Base-by-base conservation (phyloP, 176 grass and related monocot genomes). In the Aegilops tauschii region DNA sequence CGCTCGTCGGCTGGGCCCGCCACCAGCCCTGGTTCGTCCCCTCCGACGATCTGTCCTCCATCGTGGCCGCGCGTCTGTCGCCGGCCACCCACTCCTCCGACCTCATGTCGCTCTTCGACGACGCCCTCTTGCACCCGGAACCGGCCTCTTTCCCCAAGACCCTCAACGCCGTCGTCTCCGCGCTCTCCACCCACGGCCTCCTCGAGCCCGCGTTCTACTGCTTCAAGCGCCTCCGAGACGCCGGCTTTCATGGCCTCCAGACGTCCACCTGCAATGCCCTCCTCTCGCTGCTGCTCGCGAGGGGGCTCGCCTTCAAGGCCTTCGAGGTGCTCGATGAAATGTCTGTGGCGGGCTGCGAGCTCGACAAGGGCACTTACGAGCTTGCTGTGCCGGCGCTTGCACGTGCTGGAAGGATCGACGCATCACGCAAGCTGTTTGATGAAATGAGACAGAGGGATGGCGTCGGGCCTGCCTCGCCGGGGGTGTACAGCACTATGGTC, bases 281-380 rank as follows among this genome's bases (percentile, higher is more conserved):
- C 27, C 93, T 98, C 25, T 96, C 94, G 65, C 90, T 98, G 70
- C 91, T 98, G 29, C 79, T 98, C 27, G 59, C 86, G 66, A 94
- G 95, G 77, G 97, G 97, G 50, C 87, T 98, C 23, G 84, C 92
- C 54, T 98, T 90, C 79, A 98, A 98, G 77, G 92, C 94, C 31
- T 98, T 98, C 83, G 94, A 96, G 79, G 93, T 96, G 65, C 93
- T 96, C 17, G 92, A 98, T 29, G 88, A 93, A 66, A 96, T 96
- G 94, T 73, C 88, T 5, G 52, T 79, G 1, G 88, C 85, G 8
- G 84, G 83, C 32, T 87, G 90, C 44, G 54, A 82, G 18, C 88
- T 94, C 1, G 90, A 96, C 77, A 65, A 74, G 72, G 79, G 74
- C 71, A 98, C 97, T 1, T 98, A 98, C 76, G 94, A 96, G 85